Conservation (phyloP, 2,329 filamentous ascomycete genomes). For the Ophiosphaerella korrae region DNA sequence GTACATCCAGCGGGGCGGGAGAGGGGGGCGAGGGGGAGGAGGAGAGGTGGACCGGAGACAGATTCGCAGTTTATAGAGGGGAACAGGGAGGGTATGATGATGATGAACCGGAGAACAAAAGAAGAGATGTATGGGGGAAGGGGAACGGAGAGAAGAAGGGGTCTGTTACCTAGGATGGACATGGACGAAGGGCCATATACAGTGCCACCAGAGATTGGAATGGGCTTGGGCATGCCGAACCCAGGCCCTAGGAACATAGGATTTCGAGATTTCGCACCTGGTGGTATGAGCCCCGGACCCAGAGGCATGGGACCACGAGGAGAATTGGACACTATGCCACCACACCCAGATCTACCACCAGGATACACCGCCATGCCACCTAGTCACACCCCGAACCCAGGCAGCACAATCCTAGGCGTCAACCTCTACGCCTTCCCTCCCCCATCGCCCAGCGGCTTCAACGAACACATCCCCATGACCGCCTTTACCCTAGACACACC, state of each 20-base stretch:
- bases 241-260: too few species aligned
- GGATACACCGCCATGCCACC: constrained; percentile 12
- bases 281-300: constrained; percentile 1
- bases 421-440: constrained; percentile 3
- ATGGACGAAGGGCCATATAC: neutral
- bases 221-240: neutral
- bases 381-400: too few species aligned
- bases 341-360: constrained; percentile 1
- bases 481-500: neutral
- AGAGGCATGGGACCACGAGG: neutral
- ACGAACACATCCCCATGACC: constrained; percentile 21
- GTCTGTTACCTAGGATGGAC: too few species aligned
- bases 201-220: neutral
- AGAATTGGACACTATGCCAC: neutral
- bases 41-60: neutral
- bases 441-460: constrained; percentile 5
- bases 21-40: neutral
- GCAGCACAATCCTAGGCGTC: neutral
- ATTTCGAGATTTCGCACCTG: neutral
- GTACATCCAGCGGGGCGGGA: neutral
- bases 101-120: neutral
- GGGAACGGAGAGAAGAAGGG: neutral
- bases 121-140: neutral
- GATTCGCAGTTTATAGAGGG: neutral
- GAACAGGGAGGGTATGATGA: neutral